A percentile compares a stretch with the other conserved stretches of the same genome.
Conservation (phyloP, 2,329 filamentous ascomycete genomes). For the Fusarium buxicola region DNA sequence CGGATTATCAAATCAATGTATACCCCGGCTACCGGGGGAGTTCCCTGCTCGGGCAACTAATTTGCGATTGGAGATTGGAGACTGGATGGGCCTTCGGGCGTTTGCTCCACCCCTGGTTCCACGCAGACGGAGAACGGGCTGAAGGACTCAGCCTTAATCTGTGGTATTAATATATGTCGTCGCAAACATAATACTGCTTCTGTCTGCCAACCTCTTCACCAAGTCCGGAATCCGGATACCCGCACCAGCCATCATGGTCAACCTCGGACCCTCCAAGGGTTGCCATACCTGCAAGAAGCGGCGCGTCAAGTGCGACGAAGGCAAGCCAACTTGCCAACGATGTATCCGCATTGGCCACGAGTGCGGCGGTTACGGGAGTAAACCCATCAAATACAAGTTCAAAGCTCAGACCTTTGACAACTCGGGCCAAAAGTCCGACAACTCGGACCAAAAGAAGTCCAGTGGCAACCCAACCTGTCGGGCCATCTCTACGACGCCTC, state of each 20-base stretch:
- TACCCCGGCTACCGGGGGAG: no score
- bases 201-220: no score
- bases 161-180: constrained; percentile 1
- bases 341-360: constrained; percentile 10
- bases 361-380: constrained; percentile 24
- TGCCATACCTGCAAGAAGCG: constrained; percentile 27
- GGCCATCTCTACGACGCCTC: background rate
- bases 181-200: background rate
- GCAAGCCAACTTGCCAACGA: constrained; percentile 20
- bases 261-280: constrained; percentile 24
- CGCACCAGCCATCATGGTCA: constrained; percentile 21
- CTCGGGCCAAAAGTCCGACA: background rate
- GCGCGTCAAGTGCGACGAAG: constrained; percentile 27
- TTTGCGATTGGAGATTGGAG: no score
- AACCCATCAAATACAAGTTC: constrained; percentile 11
- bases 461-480: background rate
- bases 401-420: constrained; percentile 4
- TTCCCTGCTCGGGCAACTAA: no score
- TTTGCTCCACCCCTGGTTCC: no score
- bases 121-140: no score
- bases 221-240: no score
- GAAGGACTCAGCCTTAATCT: no score
- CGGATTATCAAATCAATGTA: no score
- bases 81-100: no score
- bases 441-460: no score